Base-by-base conservation (phyloP, 2,329 filamentous ascomycete genomes). In the Diaporthe citriasiana region DNA sequence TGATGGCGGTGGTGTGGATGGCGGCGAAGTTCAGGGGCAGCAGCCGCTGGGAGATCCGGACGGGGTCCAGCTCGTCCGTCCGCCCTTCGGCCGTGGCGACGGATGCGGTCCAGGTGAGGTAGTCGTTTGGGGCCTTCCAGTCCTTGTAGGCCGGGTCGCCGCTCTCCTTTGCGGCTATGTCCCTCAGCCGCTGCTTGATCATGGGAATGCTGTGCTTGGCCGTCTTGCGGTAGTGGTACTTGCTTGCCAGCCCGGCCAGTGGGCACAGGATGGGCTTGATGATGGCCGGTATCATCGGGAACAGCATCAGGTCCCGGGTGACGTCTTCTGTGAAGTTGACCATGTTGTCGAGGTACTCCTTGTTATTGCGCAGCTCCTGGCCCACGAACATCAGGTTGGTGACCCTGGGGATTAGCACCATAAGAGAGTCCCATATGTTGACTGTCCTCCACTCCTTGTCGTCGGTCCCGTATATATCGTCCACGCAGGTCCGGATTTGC, bases 1-100 rank as follows among this genome's bases (percentile, higher is more conserved):
- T 89, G 17, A 90, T 77, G 9, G 86, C 84, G 0, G 89, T 90
- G 1, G 89, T 91, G 79, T 91, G 89, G 35, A 90, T 89, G 25
- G 88, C 86, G 3, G 89, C 89, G 74, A 91, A 90, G 78, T 90
- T 87, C 56, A 91, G 82, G 0, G 89, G 87, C 47, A 91, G 81
- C 7, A 91, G 79, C 19, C 87, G 83, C 75, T 87, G 85, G 2
- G 88, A 87, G 22, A 91, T 85, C 55, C 84, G 83, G 3, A 82
- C 78, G 0, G 89, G 84, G 33, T 86, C 80, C 30, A 89, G 82
- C 72, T 91, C 88, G 12, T 78, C 77, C 0, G 71, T 3, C 5
- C 82, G 82, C 8, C 82, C 82, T 70, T 90, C 88, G 0, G 82
- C 81, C 45, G 80, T 80, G 22, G 89, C 89, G 33, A 86, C 83